These are phyloP conservation scores for Boletus sp. DNA, from an alignment of 1,284 basidiomycete species.

Conservation along the genomic window DNA sequence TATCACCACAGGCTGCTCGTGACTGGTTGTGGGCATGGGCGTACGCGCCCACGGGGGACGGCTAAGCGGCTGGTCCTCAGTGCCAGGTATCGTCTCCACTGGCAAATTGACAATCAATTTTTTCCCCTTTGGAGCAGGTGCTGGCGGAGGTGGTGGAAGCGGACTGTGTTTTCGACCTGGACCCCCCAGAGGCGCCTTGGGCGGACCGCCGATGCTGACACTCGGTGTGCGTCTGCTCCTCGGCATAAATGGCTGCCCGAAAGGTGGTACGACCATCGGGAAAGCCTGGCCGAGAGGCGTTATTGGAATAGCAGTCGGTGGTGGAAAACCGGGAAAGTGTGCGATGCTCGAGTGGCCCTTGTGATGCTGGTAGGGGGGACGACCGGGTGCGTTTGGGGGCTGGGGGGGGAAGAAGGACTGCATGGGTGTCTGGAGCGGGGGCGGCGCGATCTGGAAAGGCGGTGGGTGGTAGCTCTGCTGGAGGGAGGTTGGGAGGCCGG, in stretches of 20 bases:
- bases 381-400: conserved; percentile 47
- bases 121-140: conserved; percentile 50
- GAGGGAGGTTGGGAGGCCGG: conserved; percentile 38
- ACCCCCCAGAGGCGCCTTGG: conserved; percentile 75
- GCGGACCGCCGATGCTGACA: conserved; percentile 68
- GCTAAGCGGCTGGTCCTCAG: conserved; percentile 40
- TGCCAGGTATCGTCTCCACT: conserved; percentile 52
- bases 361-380: conserved; percentile 50
- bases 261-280: conserved; percentile 47
- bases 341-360: conserved; percentile 54
- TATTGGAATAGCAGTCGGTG: conserved; percentile 52
- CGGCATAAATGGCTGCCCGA: conserved; percentile 49
- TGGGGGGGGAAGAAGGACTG: conserved; percentile 55
- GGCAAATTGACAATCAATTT: conserved; percentile 70
- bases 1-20: conserved; percentile 35
- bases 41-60: conserved; percentile 60
- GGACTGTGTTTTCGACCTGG: conserved; percentile 71
- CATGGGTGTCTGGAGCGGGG: conserved; percentile 64
- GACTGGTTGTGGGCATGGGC: conserved; percentile 46
- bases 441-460: conserved; percentile 42
- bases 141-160: conserved; percentile 37
- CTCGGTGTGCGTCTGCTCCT: conserved; percentile 60
- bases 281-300: conserved; percentile 61
- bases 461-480: conserved; percentile 59
- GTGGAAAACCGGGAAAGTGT: conserved; percentile 51